Evolutionary conservation across 2,329 filamentous ascomycete genomes (phyloP).

Genomic region (Trichophyton verrucosum): DNA sequence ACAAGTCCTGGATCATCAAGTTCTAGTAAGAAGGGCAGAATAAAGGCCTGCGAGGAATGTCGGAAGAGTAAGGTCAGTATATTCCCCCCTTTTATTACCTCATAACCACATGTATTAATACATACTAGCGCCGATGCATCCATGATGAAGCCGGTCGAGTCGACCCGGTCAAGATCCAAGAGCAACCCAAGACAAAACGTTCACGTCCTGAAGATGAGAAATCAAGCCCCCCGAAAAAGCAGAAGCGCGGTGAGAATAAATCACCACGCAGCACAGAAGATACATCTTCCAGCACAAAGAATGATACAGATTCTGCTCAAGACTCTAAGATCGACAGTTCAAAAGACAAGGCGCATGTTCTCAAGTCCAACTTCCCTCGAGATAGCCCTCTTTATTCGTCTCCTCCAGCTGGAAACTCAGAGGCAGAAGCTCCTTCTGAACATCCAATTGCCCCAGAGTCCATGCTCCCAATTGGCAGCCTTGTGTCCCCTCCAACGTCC

Average conservation of each 20-base stretch:
- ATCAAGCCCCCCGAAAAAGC: constrained; percentile 17
- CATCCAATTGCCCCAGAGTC: constrained; percentile 15
- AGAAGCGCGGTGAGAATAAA: constrained; percentile 16
- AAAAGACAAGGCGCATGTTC: background rate
- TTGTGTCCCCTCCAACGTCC: constrained; percentile 36
- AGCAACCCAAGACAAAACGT: constrained; percentile 48
- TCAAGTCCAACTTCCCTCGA: background rate
- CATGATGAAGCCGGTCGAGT: constrained; percentile 53
- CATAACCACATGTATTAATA: constrained; percentile 4
- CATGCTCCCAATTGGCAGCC: constrained; percentile 22
- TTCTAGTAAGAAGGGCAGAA: constrained; percentile 45
- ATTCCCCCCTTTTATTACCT: background rate
- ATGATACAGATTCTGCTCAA: background rate
- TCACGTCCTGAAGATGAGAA: constrained; percentile 35
- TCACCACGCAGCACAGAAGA: constrained; percentile 10
- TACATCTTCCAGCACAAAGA: background rate
- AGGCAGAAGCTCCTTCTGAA: constrained; percentile 19
- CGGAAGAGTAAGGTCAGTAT: constrained; percentile 52
- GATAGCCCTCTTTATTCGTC: constrained; percentile 23
- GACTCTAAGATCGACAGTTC: background rate
- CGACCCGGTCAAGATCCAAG: constrained; percentile 51
- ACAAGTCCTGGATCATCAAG: constrained; percentile 25
- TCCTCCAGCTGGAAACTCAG: constrained; percentile 26
- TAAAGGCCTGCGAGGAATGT: constrained; percentile 54
- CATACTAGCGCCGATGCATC: constrained; percentile 49